Percentiles rank a stretch among this genome's conserved stretches.
These are phyloP conservation scores for Kwoniella botswanensis DNA, from an alignment of 768 basidiomycete species.

Conservation along the genomic window DNA sequence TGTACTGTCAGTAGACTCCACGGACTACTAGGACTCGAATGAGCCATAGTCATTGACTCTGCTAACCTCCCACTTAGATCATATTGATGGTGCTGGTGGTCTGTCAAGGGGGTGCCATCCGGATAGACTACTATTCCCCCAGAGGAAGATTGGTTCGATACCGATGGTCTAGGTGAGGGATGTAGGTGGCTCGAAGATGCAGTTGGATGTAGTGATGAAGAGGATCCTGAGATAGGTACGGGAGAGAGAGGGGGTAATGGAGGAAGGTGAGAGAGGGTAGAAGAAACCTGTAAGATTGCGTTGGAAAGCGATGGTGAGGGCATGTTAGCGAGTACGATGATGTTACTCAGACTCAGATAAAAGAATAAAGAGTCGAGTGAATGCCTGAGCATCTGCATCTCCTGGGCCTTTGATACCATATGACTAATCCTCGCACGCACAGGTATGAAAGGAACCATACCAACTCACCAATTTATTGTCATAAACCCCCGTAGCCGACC, in stretches of 20 bases:
- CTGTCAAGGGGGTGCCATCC: slow-evolving; percentile 38
- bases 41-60: slow-evolving; percentile 41
- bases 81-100: slow-evolving; percentile 18
- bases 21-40: slow-evolving; percentile 61
- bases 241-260: slow-evolving; percentile 50
- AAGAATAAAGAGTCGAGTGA: too few relatives aligned
- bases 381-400: not conserved
- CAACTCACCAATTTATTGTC: slow-evolving; percentile 55
- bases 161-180: slow-evolving; percentile 28
- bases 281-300: slow-evolving; percentile 38
- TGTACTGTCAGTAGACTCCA: slow-evolving; percentile 85
- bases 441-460: not conserved
- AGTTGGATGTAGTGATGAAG: slow-evolving; percentile 12
- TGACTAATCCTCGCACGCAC: not conserved
- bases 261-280: slow-evolving; percentile 49
- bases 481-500: slow-evolving; percentile 39
- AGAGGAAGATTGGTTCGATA: slow-evolving; percentile 25
- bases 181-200: slow-evolving; percentile 14
- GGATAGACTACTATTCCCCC: slow-evolving; percentile 35
- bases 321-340: not conserved
- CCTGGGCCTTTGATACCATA: not conserved
- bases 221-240: slow-evolving; percentile 22
- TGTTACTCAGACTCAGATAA: not conserved
- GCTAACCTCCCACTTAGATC: slow-evolving; percentile 19
- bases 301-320: not conserved